These are phyloP conservation scores for Adiantum capillusveneris DNA, from an alignment of 75 land plant genomes.

Conservation along the genomic window DNA sequence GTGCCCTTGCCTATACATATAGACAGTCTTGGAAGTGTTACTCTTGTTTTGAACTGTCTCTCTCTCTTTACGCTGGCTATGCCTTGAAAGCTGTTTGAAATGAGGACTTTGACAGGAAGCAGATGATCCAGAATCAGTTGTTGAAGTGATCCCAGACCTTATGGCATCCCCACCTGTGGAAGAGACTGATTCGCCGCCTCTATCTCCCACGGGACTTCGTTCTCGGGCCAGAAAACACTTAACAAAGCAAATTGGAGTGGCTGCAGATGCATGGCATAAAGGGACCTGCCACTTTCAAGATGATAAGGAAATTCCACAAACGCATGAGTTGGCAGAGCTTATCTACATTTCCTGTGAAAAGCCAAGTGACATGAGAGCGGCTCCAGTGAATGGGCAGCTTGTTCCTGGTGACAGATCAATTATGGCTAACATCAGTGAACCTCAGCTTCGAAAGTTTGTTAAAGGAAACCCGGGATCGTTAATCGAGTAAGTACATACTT, in stretches of 20 bases:
- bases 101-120: too few species aligned
- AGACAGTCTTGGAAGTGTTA: too few species aligned
- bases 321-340: slow-evolving; percentile 20
- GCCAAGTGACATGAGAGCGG: slow-evolving; percentile 25
- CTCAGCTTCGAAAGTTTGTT: slow-evolving; percentile 22
- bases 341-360: slow-evolving; percentile 31
- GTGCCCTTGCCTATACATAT: too few species aligned
- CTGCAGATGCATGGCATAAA: not conserved
- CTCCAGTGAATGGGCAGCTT: slow-evolving; percentile 27
- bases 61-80: too few species aligned
- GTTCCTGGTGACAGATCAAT: slow-evolving; percentile 20
- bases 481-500: slow-evolving; percentile 9
- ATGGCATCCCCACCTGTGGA: not conserved
- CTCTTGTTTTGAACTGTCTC: too few species aligned
- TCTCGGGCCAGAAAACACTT: not conserved
- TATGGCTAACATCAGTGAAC: slow-evolving; percentile 38
- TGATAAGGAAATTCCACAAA: not conserved
- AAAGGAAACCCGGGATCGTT: slow-evolving; percentile 16
- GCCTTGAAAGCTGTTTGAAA: too few species aligned
- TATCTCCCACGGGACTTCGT: slow-evolving; percentile 2
- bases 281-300: too few species aligned
- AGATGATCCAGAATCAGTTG: slow-evolving; percentile 20
- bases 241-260: not conserved
- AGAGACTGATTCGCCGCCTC: slow-evolving; percentile 4
- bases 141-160: not conserved